phyloP scores from a whole-genome alignment of 495 filamentous ascomycete species.

The Xylaria palmicola region DNA sequence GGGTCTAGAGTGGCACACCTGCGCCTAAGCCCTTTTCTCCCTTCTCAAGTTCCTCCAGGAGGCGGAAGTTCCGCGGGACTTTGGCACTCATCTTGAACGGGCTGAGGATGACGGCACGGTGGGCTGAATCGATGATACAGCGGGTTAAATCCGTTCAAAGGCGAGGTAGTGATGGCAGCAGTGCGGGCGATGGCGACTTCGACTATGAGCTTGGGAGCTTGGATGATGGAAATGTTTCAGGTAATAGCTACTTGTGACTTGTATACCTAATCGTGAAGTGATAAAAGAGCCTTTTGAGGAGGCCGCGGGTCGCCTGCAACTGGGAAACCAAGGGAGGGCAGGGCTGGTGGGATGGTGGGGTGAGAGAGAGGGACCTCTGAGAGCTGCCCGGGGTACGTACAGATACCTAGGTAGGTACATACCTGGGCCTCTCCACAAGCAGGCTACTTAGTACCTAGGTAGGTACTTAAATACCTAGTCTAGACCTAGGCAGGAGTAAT shows the following conservation, averaged over 20 bases:
- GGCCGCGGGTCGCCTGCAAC: not conserved
- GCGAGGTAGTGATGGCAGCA: no score
- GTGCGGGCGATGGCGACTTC: no score
- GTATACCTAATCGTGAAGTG: not conserved
- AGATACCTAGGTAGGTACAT: not conserved
- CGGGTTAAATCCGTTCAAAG: no score
- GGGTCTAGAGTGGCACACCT: constrained; percentile 52
- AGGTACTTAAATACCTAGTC: no score
- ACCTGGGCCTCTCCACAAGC: no score
- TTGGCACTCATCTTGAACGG: constrained; percentile 63
- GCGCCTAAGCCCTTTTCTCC: constrained; percentile 96
- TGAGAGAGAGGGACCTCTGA: constrained; percentile 3
- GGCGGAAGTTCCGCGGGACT: constrained; percentile 89
- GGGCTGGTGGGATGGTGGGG: constrained; percentile 17
- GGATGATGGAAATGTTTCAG: no score
- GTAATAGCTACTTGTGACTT: no score
- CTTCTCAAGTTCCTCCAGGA: constrained; percentile 97
- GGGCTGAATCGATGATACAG: no score
- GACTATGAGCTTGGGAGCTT: no score
- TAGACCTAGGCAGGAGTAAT: no score
- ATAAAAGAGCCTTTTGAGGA: not conserved
- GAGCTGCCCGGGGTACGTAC: not conserved
- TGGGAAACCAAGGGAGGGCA: not conserved
- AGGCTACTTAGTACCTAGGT: no score
- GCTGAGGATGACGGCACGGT: no score